Conservation (phyloP, 371 early-diverging fungal genomes). For the Mortierella sp. region DNA sequence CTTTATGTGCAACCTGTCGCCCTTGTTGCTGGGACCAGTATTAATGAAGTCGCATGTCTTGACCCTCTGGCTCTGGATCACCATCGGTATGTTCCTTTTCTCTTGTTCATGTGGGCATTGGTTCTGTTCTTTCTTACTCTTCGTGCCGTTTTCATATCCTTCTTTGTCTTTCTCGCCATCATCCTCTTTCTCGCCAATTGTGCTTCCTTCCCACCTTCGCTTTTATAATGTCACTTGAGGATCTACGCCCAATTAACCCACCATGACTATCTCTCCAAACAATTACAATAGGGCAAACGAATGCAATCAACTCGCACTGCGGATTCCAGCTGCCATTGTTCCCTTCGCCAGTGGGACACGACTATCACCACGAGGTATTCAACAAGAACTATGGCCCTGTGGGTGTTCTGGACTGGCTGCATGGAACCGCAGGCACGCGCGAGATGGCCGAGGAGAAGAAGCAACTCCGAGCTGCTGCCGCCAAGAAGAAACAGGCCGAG, state of each 20-base stretch:
- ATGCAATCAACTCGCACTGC: slow-evolving; percentile 75
- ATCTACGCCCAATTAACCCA: background rate
- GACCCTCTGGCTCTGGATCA: slow-evolving; percentile 68
- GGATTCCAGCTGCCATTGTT: slow-evolving; percentile 72
- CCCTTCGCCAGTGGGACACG: slow-evolving; percentile 68
- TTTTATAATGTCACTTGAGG: background rate
- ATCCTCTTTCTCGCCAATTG: too few species aligned
- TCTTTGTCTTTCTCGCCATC: too few species aligned
- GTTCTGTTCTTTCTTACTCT: background rate
- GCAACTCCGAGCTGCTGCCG: slow-evolving; percentile 16
- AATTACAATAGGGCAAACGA: slow-evolving; percentile 57
- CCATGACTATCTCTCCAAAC: background rate
- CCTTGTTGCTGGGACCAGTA: slow-evolving; percentile 66
- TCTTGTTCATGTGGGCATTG: background rate
- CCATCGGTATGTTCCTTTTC: slow-evolving; percentile 49
- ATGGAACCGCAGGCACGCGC: slow-evolving; percentile 60
- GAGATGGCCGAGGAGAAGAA: slow-evolving; percentile 44
- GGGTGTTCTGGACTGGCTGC: slow-evolving; percentile 62
- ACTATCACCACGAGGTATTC: slow-evolving; percentile 79
- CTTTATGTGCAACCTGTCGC: slow-evolving; percentile 63
- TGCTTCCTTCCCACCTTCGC: background rate
- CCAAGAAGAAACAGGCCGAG: slow-evolving; percentile 13
- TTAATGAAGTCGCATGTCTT: slow-evolving; percentile 67
- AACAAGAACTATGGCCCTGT: slow-evolving; percentile 71
- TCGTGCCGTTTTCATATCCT: background rate